phyloP scores from a whole-genome alignment of 2,329 filamentous ascomycete species.

The Hypoxylon sp. region DNA sequence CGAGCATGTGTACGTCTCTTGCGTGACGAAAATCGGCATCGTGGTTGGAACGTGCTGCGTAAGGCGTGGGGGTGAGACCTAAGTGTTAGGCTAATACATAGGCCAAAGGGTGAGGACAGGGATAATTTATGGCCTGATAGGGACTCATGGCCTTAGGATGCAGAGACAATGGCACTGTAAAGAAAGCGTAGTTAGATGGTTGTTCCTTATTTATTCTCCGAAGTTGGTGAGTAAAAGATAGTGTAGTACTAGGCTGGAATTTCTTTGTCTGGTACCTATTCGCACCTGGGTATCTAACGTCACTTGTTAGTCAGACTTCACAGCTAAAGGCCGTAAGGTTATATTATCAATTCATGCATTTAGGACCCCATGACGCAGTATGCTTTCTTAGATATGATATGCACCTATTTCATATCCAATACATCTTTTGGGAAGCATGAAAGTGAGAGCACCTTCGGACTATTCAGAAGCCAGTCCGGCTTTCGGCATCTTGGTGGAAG shows the following conservation, averaged over 20 bases:
- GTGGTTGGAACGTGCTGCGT: conserved; percentile 2
- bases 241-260: neutral
- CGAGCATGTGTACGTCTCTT: conserved; percentile 38
- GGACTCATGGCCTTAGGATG: neutral
- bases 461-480: too few species aligned
- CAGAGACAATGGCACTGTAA: conserved; percentile 3
- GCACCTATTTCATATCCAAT: too few species aligned
- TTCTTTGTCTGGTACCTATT: neutral
- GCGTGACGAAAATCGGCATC: conserved; percentile 43
- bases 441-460: too few species aligned
- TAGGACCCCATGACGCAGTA: too few species aligned
- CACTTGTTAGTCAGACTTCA: too few species aligned
- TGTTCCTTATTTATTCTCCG: neutral
- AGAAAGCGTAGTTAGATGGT: neutral
- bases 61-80: neutral
- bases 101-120: neutral
- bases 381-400: too few species aligned
- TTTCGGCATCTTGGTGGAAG: too few species aligned
- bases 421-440: too few species aligned
- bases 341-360: too few species aligned
- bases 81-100: neutral
- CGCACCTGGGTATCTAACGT: neutral
- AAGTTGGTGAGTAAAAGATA: too few species aligned
- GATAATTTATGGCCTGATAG: neutral
- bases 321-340: too few species aligned